Conservation (phyloP, 176 grass and related monocot species). For the Lolium rigidum region DNA sequence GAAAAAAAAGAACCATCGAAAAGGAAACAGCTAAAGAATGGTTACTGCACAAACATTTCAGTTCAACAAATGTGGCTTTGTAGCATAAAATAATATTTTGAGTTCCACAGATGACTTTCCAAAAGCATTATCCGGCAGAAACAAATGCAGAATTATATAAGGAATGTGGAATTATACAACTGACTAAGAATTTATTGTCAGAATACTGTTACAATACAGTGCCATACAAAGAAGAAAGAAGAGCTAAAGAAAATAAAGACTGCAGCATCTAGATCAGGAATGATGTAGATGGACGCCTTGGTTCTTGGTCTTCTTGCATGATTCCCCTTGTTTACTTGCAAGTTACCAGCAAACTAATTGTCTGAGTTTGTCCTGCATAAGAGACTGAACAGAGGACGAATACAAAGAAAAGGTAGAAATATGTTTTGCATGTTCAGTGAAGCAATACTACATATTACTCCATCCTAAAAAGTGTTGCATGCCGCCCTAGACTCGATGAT, state of each 20-base stretch:
- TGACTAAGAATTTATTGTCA: not conserved
- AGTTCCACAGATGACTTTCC: not conserved
- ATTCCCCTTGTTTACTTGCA: constrained; percentile 8
- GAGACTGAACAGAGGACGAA: constrained; percentile 31
- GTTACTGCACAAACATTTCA: too few relatives aligned
- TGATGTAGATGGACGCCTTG: not conserved
- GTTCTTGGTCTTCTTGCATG: constrained; percentile 30
- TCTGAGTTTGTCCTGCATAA: constrained; percentile 49
- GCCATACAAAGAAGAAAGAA: constrained; percentile 6
- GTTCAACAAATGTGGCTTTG: not conserved
- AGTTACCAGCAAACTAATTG: constrained; percentile 23
- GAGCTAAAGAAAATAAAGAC: not conserved
- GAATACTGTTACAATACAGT: constrained; percentile 9
- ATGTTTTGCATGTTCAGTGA: constrained; percentile 27
- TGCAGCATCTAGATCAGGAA: not conserved
- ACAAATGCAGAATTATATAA: constrained; percentile 4
- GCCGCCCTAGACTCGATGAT: constrained; percentile 24
- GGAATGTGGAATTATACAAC: constrained; percentile 27
- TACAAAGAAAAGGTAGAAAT: constrained; percentile 11
- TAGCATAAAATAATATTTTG: not conserved
- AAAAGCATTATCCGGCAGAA: not conserved
- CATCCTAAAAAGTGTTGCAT: constrained; percentile 19
- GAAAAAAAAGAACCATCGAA: not conserved
- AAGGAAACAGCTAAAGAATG: not conserved
- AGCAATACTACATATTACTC: constrained; percentile 20